Percentiles rank a stretch among this genome's conserved stretches.
Conservation (phyloP, 352 stramenopile species). For the Pythium aphanidermatum region DNA sequence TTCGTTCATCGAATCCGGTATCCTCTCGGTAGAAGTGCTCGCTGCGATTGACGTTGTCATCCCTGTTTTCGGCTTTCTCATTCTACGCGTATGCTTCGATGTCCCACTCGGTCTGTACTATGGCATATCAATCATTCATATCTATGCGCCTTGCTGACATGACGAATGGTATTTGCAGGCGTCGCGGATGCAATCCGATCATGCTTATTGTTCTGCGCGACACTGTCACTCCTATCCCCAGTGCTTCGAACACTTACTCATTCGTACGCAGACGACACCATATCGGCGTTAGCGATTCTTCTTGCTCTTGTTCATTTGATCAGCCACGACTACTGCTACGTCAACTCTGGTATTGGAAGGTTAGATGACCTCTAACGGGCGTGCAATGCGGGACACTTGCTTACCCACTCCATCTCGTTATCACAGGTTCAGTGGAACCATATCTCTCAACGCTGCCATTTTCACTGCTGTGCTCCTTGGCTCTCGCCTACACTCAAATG, state of each 20-base stretch:
- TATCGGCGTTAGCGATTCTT: slow-evolving; percentile 76
- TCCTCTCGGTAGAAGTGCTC: slow-evolving; percentile 48
- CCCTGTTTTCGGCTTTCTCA: slow-evolving; percentile 40
- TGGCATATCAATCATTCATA: too few species aligned
- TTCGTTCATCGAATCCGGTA: slow-evolving; percentile 50
- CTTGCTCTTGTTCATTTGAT: slow-evolving; percentile 84
- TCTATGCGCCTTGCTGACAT: too few species aligned
- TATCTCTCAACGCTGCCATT: slow-evolving; percentile 91
- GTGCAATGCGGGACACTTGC: too few species aligned
- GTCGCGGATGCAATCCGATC: slow-evolving; percentile 50
- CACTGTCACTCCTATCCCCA: slow-evolving; percentile 82
- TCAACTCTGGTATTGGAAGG: slow-evolving; percentile 74
- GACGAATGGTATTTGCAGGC: slow-evolving; percentile 27
- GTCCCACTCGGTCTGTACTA: slow-evolving; percentile 14
- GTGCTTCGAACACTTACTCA: slow-evolving; percentile 88
- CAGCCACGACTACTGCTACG: slow-evolving; percentile 88
- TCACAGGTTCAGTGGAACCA: slow-evolving; percentile 80
- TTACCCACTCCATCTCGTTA: too few species aligned
- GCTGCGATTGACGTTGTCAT: slow-evolving; percentile 53
- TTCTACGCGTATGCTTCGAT: slow-evolving; percentile 47
- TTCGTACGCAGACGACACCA: slow-evolving; percentile 90
- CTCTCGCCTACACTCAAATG: slow-evolving; percentile 86
- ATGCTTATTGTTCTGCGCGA: slow-evolving; percentile 79
- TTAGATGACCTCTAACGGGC: too few species aligned
- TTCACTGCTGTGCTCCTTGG: slow-evolving; percentile 89